Evolutionary conservation across 176 grass and related monocot genomes (phyloP).

Genomic region (Oryza glumipatula): DNA sequence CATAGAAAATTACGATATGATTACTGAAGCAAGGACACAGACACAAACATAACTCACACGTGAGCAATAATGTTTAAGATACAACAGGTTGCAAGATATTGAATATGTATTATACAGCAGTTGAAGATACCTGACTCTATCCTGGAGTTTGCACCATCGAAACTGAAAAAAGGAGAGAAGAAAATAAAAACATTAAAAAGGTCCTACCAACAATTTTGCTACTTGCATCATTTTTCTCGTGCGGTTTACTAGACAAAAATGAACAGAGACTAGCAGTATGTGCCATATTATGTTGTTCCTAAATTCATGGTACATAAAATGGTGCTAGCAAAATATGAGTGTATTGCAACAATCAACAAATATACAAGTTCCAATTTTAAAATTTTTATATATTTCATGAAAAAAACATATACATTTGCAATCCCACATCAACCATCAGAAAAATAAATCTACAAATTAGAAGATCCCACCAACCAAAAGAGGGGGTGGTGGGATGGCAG

Average conservation of each 20-base stretch:
- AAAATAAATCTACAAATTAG: background rate
- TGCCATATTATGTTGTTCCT: background rate
- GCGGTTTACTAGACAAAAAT: background rate
- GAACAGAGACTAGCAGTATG: background rate
- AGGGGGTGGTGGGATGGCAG: background rate
- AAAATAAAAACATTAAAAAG: conserved; percentile 19
- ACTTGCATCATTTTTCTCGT: background rate
- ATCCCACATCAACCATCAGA: background rate
- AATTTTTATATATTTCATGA: background rate
- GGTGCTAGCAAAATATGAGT: background rate
- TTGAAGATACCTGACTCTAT: conserved; percentile 58
- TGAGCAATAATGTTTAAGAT: background rate
- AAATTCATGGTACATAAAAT: background rate
- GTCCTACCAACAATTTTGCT: background rate
- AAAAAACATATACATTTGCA: background rate
- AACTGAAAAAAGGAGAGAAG: conserved; percentile 40
- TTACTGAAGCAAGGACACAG: conserved; percentile 18
- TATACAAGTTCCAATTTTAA: background rate
- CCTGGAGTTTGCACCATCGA: conserved; percentile 72
- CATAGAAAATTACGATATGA: background rate
- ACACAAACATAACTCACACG: background rate
- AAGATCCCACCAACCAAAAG: too few relatives aligned
- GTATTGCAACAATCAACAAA: background rate
- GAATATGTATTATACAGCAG: conserved; percentile 12
- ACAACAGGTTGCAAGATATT: background rate